Evolutionary conservation across 2,329 filamentous ascomycete species (phyloP).

Genomic region (Daldinia eschscholtzii): DNA sequence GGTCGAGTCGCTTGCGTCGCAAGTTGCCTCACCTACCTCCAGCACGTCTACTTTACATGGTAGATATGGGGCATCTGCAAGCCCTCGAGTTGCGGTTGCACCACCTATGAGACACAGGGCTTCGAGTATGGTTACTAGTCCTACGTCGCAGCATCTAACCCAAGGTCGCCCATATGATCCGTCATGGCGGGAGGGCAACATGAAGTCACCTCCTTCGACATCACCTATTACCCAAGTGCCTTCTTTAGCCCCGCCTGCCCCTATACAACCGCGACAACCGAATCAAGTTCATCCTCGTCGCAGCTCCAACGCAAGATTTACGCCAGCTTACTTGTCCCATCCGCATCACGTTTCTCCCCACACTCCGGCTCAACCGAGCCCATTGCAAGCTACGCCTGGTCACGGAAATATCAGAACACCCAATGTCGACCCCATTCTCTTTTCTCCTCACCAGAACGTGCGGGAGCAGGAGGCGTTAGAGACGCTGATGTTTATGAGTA

Average conservation of each 20-base stretch:
- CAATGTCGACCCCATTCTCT: slow-evolving; percentile 67
- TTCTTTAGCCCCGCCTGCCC: slow-evolving; percentile 65
- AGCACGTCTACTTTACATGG: slow-evolving; percentile 68
- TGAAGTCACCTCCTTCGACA: slow-evolving; percentile 56
- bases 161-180: slow-evolving; percentile 57
- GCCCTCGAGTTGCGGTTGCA: slow-evolving; percentile 62
- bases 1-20: slow-evolving; percentile 79
- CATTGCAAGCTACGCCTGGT: slow-evolving; percentile 55
- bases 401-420: slow-evolving; percentile 55
- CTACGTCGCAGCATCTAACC: slow-evolving; percentile 44
- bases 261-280: slow-evolving; percentile 64
- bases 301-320: slow-evolving; percentile 63
- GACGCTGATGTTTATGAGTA: slow-evolving; percentile 84
- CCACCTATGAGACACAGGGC: slow-evolving; percentile 54
- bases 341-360: slow-evolving; percentile 62
- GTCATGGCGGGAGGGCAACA: slow-evolving; percentile 60
- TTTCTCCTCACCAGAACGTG: slow-evolving; percentile 76
- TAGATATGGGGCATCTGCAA: slow-evolving; percentile 65
- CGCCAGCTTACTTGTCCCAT: slow-evolving; percentile 64
- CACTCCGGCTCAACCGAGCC: slow-evolving; percentile 57
- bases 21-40: slow-evolving; percentile 73
- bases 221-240: slow-evolving; percentile 55
- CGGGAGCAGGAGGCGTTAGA: slow-evolving; percentile 87
- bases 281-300: slow-evolving; percentile 60
- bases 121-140: slow-evolving; percentile 52